A percentile compares a stretch with the other conserved stretches of the same genome.
Evolutionary conservation across 2,329 filamentous ascomycete genomes (phyloP).

Genomic region (Colletotrichum sojae): DNA sequence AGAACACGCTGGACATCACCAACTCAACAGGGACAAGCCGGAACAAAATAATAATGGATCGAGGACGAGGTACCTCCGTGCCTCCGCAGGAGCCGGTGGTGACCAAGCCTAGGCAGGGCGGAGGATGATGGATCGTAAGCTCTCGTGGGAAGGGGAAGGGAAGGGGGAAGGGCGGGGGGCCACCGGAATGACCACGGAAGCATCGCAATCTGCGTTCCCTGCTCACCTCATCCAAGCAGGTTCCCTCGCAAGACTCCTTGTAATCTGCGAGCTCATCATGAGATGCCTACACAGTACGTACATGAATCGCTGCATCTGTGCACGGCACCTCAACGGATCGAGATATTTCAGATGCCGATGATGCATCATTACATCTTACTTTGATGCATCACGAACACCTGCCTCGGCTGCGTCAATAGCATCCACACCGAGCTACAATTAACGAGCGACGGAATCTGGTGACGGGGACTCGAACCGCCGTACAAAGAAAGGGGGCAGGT

Average conservation of each 20-base stretch:
- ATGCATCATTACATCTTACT: neutral
- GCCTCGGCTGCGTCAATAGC: neutral
- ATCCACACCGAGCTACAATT: neutral
- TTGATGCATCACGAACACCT: neutral
- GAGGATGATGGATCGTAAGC: constrained; percentile 11
- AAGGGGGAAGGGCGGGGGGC: neutral
- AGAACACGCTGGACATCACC: neutral
- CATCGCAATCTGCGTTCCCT: constrained; percentile 30
- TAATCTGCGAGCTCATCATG: neutral
- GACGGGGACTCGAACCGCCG: constrained; percentile 8
- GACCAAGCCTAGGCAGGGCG: constrained; percentile 1
- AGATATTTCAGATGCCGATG: neutral
- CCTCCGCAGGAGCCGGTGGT: neutral
- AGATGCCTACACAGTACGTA: neutral
- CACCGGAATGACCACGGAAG: constrained; percentile 17
- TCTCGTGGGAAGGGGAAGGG: neutral
- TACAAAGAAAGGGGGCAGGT: constrained; percentile 3
- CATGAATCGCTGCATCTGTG: no score
- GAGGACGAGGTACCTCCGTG: neutral
- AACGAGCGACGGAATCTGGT: neutral
- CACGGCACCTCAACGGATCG: neutral
- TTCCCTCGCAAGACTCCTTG: constrained; percentile 8
- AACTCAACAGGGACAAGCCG: constrained; percentile 1
- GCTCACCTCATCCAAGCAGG: constrained; percentile 1
- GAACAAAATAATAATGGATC: neutral